These are phyloP conservation scores for Aspergillus versicolor DNA, from an alignment of 2,329 filamentous ascomycete genomes.

Conservation along the genomic window DNA sequence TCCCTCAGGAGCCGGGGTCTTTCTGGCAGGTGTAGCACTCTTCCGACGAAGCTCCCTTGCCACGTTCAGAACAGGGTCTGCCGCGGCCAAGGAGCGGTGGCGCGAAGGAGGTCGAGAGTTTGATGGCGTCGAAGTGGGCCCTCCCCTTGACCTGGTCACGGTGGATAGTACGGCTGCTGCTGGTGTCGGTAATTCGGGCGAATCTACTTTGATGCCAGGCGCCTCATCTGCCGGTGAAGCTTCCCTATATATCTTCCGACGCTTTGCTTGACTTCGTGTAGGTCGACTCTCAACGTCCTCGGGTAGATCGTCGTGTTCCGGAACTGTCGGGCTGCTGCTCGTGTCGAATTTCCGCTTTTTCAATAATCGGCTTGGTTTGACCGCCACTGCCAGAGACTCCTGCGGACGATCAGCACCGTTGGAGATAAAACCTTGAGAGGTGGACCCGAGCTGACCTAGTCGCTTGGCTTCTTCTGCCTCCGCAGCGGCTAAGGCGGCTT, in stretches of 20 bases:
- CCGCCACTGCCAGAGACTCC: slow-evolving; percentile 10
- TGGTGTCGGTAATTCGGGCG: slow-evolving; percentile 22
- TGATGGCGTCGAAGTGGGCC: slow-evolving; percentile 27
- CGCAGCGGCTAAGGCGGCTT: slow-evolving; percentile 39
- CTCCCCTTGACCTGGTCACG: slow-evolving; percentile 3
- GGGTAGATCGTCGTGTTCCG: slow-evolving; percentile 7
- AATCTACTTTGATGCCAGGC: slow-evolving; percentile 21
- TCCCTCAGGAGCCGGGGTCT: slow-evolving; percentile 42
- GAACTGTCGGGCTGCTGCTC: slow-evolving; percentile 31
- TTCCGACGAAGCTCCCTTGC: slow-evolving; percentile 40
- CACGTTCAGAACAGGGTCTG: slow-evolving; percentile 25
- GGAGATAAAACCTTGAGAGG: slow-evolving; percentile 10
- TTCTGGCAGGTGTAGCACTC: slow-evolving; percentile 41
- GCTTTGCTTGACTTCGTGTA: slow-evolving; percentile 35
- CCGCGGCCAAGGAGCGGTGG: slow-evolving; percentile 27
- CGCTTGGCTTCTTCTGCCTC: slow-evolving; percentile 22
- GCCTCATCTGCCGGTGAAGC: slow-evolving; percentile 32
- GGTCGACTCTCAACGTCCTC: slow-evolving; percentile 24
- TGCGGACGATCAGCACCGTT: slow-evolving; percentile 18
- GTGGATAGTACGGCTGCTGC: slow-evolving; percentile 9
- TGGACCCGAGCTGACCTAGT: slow-evolving; percentile 10
- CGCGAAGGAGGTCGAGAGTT: slow-evolving; percentile 35
- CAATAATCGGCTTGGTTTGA: slow-evolving; percentile 19
- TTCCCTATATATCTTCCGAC: slow-evolving; percentile 37
- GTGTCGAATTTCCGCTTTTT: slow-evolving; percentile 58